A percentile compares a stretch with the other conserved stretches of the same genome.
Evolutionary conservation across 2,329 filamentous ascomycete species (phyloP).

Genomic region (Scolecobasidium constrictum): DNA sequence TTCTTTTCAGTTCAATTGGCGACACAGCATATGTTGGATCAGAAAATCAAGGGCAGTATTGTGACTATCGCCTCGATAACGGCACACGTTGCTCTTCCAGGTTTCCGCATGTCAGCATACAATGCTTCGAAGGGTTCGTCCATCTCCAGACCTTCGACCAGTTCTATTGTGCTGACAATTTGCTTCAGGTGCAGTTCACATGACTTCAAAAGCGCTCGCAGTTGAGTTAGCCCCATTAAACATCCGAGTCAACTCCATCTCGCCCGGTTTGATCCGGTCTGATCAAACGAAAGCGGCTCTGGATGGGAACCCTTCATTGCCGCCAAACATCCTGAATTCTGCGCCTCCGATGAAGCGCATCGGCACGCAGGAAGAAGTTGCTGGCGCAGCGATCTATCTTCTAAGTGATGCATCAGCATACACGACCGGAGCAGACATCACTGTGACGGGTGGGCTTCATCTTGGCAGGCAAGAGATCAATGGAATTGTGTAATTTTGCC

Average conservation of each 20-base stretch:
- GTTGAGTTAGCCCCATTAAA: constrained; percentile 28
- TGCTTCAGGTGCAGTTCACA: constrained; percentile 34
- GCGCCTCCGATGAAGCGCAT: constrained; percentile 28
- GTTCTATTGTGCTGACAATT: too few species aligned
- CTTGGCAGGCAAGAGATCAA: constrained; percentile 18
- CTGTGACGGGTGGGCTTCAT: constrained; percentile 34
- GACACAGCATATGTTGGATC: constrained; percentile 29
- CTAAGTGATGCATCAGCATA: constrained; percentile 33
- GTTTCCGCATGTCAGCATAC: constrained; percentile 31
- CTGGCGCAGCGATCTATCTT: constrained; percentile 31
- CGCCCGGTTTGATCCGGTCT: constrained; percentile 24
- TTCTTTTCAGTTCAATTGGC: constrained; percentile 31
- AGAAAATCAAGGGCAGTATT: constrained; percentile 28
- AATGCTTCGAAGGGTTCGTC: constrained; percentile 35
- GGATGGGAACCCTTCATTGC: constrained; percentile 3
- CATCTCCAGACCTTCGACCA: too few species aligned
- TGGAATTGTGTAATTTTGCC: constrained; percentile 2
- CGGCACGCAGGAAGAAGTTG: constrained; percentile 32
- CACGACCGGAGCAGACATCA: constrained; percentile 34
- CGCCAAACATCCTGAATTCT: constrained; percentile 12
- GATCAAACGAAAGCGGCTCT: constrained; percentile 19
- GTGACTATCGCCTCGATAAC: constrained; percentile 29
- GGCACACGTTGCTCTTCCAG: constrained; percentile 25
- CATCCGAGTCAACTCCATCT: constrained; percentile 28
- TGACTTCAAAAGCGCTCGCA: constrained; percentile 31